Evolutionary conservation across 2,329 filamentous ascomycete genomes (phyloP).

Genomic region (Paraconiothyrium sp.): DNA sequence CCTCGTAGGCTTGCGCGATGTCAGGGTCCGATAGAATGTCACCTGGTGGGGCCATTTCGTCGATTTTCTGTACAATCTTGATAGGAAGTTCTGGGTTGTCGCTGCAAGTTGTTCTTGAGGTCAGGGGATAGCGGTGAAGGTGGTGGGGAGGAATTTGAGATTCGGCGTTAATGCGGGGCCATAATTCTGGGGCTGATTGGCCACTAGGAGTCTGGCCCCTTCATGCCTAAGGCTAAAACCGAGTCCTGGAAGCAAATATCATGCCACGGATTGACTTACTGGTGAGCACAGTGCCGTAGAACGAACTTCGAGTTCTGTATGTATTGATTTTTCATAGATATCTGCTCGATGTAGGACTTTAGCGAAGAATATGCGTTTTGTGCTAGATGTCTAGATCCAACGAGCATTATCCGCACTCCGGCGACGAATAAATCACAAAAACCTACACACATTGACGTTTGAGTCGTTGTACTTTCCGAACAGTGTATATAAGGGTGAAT

Average conservation of each 20-base stretch:
- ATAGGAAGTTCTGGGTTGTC: background rate
- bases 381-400: too few relatives aligned
- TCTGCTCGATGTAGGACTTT: too few relatives aligned
- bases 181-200: constrained; percentile 1
- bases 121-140: constrained; percentile 9
- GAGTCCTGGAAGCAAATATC: background rate
- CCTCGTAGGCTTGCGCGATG: constrained; percentile 71
- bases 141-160: constrained; percentile 13
- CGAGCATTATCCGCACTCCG: too few relatives aligned
- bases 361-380: too few relatives aligned
- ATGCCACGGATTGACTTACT: background rate
- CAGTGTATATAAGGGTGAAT: too few relatives aligned
- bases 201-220: constrained; percentile 1
- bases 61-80: background rate
- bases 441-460: too few relatives aligned
- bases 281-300: too few relatives aligned
- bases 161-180: constrained; percentile 15
- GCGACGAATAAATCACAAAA: too few relatives aligned
- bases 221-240: background rate
- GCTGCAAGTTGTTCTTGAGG: constrained; percentile 1
- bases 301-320: too few relatives aligned
- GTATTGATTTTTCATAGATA: too few relatives aligned
- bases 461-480: too few relatives aligned
- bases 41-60: constrained; percentile 38
- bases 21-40: constrained; percentile 58